Conservation (phyloP, 192 early-diverging fungal genomes). For the Dimargaris xerosporica region DNA sequence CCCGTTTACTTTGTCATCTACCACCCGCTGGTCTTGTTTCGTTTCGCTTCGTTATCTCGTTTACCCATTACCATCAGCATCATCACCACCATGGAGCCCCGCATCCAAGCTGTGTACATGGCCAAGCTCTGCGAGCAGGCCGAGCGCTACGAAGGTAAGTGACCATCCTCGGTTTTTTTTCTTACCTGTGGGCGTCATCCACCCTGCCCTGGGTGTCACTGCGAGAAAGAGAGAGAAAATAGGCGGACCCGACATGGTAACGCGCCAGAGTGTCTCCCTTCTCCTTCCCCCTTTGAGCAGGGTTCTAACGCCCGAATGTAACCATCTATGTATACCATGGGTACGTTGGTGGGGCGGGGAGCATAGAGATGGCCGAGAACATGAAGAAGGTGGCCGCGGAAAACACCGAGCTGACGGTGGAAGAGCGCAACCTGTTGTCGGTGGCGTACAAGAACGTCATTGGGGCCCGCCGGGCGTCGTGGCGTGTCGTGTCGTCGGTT, state of each 20-base stretch:
- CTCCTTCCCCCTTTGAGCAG: no score
- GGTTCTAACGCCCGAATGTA: no score
- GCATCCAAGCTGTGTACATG: conserved; percentile 86
- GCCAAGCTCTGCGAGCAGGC: conserved; percentile 98
- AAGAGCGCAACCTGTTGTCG: conserved; percentile 94
- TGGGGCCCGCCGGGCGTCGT: conserved; percentile 91
- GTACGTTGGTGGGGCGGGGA: no score
- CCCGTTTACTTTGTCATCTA: background rate
- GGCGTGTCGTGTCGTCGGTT: conserved; percentile 95
- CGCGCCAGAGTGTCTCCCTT: no score
- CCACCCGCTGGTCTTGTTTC: background rate
- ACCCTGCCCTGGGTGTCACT: no score
- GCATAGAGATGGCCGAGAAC: conserved; percentile 74
- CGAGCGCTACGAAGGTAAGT: conserved; percentile 95
- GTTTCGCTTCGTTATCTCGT: no score
- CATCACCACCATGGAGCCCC: conserved; percentile 14
- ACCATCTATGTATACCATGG: no score
- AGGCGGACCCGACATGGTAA: no score
- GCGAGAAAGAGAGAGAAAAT: no score
- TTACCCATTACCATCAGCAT: conserved; percentile 3
- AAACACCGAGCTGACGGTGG: conserved; percentile 65
- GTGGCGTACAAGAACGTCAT: conserved; percentile 99
- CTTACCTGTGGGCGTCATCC: no score
- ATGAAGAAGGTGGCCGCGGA: conserved; percentile 53
- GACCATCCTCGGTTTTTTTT: no score